A percentile compares a stretch with the other conserved stretches of the same genome.
phyloP scores from a whole-genome alignment of 441 rosid genomes.

The Brassica balearica region DNA sequence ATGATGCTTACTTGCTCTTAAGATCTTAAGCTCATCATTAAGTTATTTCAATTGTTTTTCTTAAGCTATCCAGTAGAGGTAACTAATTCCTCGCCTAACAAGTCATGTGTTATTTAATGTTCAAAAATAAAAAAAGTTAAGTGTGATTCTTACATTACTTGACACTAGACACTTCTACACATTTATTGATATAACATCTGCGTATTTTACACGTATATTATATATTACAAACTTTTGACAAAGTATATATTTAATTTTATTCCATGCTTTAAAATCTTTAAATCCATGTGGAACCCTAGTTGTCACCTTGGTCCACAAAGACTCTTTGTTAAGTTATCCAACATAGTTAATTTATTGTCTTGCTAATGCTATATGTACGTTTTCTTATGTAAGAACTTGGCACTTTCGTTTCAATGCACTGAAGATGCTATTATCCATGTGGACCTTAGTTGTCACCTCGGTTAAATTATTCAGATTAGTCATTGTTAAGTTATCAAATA shows the following conservation, averaged over 20 bases:
- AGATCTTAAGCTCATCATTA: background rate
- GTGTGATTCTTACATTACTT: background rate
- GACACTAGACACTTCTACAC: background rate
- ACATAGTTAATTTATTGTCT: background rate
- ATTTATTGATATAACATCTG: background rate
- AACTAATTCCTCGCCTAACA: background rate
- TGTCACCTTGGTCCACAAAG: background rate
- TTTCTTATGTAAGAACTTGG: slow-evolving; percentile 3
- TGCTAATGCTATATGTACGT: background rate
- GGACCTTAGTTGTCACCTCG: slow-evolving; percentile 4
- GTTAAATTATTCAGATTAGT: background rate
- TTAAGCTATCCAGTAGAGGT: no score
- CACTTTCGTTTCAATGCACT: background rate
- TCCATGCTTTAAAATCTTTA: background rate
- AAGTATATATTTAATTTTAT: background rate
- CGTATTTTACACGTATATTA: background rate
- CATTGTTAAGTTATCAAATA: background rate
- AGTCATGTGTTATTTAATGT: background rate
- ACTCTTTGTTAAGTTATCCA: background rate
- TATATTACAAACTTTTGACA: background rate
- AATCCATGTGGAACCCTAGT: slow-evolving; percentile 3
- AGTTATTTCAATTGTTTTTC: background rate
- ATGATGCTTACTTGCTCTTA: background rate
- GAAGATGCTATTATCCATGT: background rate
- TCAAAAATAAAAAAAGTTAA: background rate